Conservation (phyloP, 331 rosid species). For the Acacia pycnantha region DNA sequence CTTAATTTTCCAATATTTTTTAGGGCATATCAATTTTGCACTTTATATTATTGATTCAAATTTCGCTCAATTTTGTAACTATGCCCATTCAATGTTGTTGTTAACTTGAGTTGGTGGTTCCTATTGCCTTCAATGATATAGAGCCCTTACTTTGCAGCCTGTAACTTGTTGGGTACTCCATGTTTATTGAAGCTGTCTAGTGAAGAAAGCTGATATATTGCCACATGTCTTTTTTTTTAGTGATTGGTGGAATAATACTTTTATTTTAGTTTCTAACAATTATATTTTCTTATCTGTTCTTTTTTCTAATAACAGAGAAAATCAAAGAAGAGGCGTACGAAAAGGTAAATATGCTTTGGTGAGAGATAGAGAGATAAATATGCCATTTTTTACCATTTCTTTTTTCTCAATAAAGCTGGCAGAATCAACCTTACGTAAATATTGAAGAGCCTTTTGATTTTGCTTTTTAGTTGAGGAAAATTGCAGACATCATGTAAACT, state of each 20-base stretch:
- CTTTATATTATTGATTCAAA: not conserved
- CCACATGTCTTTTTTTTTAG: not conserved
- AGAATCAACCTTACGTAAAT: not conserved
- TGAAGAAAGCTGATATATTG: not conserved
- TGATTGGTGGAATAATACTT: not conserved
- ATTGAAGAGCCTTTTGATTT: not conserved
- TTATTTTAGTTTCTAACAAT: no score
- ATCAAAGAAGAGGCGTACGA: not conserved
- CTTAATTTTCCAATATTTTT: not conserved
- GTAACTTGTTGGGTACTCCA: no score
- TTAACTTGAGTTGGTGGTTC: no score
- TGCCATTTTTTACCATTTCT: no score
- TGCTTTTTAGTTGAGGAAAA: not conserved
- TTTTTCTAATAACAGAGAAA: not conserved
- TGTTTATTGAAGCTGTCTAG: no score
- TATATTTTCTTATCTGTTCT: no score
- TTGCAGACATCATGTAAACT: not conserved
- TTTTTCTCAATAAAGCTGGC: not conserved
- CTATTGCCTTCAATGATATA: no score
- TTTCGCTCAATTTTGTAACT: not conserved
- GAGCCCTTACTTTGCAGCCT: no score
- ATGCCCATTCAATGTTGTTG: no score
- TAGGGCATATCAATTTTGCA: not conserved
- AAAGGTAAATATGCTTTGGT: not conserved
- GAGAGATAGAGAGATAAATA: no score